These are phyloP conservation scores for Cenchrus fungigraminus DNA, from an alignment of 176 grass and related monocot species.

Conservation along the genomic window DNA sequence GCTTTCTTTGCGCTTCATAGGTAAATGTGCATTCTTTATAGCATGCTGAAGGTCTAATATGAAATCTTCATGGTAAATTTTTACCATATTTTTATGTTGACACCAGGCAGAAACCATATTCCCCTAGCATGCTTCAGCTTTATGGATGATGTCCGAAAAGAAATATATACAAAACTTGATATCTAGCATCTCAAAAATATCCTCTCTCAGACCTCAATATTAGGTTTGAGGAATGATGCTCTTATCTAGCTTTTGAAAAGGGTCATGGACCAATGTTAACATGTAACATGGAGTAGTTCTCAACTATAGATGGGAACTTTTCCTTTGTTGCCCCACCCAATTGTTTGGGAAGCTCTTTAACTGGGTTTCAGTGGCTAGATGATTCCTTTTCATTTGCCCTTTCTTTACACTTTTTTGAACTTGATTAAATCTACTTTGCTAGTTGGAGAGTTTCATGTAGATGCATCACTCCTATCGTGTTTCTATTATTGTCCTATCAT, in stretches of 20 bases:
- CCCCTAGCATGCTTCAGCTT: slow-evolving; percentile 1
- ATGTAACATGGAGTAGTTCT: background rate
- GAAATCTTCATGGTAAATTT: background rate
- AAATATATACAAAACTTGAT: background rate
- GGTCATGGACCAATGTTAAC: slow-evolving; percentile 5
- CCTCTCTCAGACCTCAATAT: background rate
- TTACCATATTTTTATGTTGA: background rate
- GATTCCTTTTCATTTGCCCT: background rate
- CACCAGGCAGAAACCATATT: background rate
- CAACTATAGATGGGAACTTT: background rate
- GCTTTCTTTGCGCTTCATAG: background rate
- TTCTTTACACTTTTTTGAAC: background rate
- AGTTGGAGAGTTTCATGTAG: slow-evolving; percentile 3
- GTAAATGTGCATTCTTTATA: background rate
- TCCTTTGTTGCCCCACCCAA: background rate
- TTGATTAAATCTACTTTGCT: slow-evolving; percentile 10
- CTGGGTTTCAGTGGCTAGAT: background rate
- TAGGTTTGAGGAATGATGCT: background rate
- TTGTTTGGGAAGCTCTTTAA: background rate
- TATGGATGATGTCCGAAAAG: background rate
- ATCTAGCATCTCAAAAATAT: background rate
- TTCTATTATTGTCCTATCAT: background rate
- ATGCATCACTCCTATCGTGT: background rate
- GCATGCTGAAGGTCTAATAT: background rate
- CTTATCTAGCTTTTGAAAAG: background rate